A percentile compares a stretch with the other conserved stretches of the same genome.
These are phyloP conservation scores for Capronia americana DNA, from an alignment of 2,329 filamentous ascomycete species.

Conservation along the genomic window DNA sequence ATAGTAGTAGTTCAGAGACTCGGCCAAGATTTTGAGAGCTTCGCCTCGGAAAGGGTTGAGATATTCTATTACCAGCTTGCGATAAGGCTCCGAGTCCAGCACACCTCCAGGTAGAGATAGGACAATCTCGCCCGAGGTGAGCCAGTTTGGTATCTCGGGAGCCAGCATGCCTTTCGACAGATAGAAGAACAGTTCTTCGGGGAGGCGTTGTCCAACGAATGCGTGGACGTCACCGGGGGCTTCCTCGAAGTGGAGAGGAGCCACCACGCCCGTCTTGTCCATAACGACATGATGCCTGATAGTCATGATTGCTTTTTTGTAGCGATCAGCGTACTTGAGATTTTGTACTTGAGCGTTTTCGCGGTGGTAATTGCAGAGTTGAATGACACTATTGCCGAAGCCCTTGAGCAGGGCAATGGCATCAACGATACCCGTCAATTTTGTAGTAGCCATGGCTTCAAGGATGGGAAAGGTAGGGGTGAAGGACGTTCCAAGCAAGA, in stretches of 20 bases:
- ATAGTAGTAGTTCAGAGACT: conserved; percentile 81
- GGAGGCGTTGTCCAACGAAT: conserved; percentile 87
- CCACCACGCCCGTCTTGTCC: conserved; percentile 75
- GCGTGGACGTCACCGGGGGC: conserved; percentile 85
- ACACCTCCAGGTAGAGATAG: conserved; percentile 87
- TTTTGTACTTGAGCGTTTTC: conserved; percentile 77
- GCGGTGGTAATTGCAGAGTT: conserved; percentile 76
- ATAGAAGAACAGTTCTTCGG: conserved; percentile 89
- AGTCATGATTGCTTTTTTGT: conserved; percentile 81
- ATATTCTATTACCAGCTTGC: conserved; percentile 74
- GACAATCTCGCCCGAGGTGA: conserved; percentile 78
- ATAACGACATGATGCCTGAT: conserved; percentile 89
- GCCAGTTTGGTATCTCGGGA: conserved; percentile 78
- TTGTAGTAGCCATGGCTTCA: conserved; percentile 63
- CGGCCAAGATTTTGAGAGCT: conserved; percentile 77
- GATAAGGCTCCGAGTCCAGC: conserved; percentile 79
- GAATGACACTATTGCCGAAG: conserved; percentile 70
- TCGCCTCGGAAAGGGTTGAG: conserved; percentile 77
- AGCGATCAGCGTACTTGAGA: conserved; percentile 81
- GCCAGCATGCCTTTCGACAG: conserved; percentile 82
- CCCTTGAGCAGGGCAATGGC: conserved; percentile 77
- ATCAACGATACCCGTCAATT: conserved; percentile 66
- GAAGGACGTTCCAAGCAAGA: conserved; percentile 83
- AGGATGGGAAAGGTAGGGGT: conserved; percentile 80
- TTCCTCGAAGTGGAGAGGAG: conserved; percentile 73